Evolutionary conservation across 192 early-diverging fungal genomes (phyloP), one percentile per base, ranked within the genome.

Genomic region (Coemansia sp.): DNA sequence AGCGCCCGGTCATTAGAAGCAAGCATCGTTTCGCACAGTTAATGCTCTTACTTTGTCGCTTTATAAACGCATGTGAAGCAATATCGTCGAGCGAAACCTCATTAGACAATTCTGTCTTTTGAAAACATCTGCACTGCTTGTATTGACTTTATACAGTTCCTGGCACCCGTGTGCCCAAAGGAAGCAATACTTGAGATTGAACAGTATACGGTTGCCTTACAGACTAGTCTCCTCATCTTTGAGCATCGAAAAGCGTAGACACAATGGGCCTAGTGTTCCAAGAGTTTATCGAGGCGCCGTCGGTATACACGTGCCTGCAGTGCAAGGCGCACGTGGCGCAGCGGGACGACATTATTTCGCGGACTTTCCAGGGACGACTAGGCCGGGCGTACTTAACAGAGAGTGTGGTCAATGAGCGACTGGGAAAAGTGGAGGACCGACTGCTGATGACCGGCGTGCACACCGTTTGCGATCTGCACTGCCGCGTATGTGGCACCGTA

Each of bases 401-500:
- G n/a, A 18, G 54, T 2, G 74, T 70, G 18, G 63, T 70, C 34
- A 77, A 77, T 37, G 58, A 63, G 23, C 29, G 25, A 25, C 63
- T 77, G 21, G 74, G 74, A 14, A 26, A 50, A 14, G 10, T 33
- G 13, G 74, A 77, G 19, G 68, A 77, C 34, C 74, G 74, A 7
- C 33, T 67, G 41, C 60, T 77, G 29, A 77, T 77, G 68, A 77
- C 74, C 5, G 74, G 74, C 0, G 43, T 70, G n/a, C 74, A 77
- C 43, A 77, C 67, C 0, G 68, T 77, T 1, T 66, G 68, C 59
- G 48, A 77, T 27, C 59, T 77, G 11, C 37, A 63, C 19, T 77
- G 74, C 32, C 40, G 63, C 37, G 32, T 38, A 17, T 77, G 74
- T 38, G 35, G 49, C 42, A 25, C 59, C 4, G 30, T 70, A 1